Evolutionary conservation across 345 rosid genomes (phyloP).

Genomic region (Streptanthus diversifolius): DNA sequence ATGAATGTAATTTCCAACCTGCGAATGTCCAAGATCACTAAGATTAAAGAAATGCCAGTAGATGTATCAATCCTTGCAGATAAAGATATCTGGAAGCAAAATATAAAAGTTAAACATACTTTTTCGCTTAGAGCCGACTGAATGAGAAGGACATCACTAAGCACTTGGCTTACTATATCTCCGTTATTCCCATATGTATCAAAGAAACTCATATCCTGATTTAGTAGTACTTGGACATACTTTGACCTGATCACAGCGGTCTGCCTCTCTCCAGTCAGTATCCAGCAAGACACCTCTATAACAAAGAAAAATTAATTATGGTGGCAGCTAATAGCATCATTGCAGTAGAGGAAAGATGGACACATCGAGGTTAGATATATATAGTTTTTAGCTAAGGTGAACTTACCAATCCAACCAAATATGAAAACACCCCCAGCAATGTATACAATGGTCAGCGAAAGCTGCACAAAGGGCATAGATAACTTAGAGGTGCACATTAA

Average conservation of each 20-base stretch:
- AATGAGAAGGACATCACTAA: constrained; percentile 95
- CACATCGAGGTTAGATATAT: background rate
- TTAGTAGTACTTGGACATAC: constrained; percentile 89
- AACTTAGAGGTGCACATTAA: constrained; percentile 3
- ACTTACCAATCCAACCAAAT: constrained; percentile 97
- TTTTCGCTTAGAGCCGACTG: constrained; percentile 99
- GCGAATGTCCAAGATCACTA: constrained; percentile 25
- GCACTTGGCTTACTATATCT: constrained; percentile 98
- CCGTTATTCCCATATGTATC: constrained; percentile 99
- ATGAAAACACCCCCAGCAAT: constrained; percentile 86
- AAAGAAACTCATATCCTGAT: constrained; percentile 99
- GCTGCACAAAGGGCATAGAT: constrained; percentile 52
- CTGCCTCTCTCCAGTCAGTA: constrained; percentile 97
- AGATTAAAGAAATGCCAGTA: constrained; percentile 7
- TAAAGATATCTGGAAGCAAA: constrained; percentile 7
- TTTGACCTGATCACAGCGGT: constrained; percentile 96
- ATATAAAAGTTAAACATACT: constrained; percentile 43
- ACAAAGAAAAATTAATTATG: constrained; percentile 38
- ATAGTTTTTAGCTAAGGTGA: constrained; percentile 2
- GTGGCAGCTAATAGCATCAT: constrained; percentile 20
- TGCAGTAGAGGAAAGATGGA: constrained; percentile 1
- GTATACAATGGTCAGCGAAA: constrained; percentile 67
- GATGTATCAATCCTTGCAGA: constrained; percentile 11
- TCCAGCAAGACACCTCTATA: constrained; percentile 99
- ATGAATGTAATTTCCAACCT: constrained; percentile 99